Conservation (phyloP, 108 stramenopile species). For the Pseudonitzschia pungens region DNA sequence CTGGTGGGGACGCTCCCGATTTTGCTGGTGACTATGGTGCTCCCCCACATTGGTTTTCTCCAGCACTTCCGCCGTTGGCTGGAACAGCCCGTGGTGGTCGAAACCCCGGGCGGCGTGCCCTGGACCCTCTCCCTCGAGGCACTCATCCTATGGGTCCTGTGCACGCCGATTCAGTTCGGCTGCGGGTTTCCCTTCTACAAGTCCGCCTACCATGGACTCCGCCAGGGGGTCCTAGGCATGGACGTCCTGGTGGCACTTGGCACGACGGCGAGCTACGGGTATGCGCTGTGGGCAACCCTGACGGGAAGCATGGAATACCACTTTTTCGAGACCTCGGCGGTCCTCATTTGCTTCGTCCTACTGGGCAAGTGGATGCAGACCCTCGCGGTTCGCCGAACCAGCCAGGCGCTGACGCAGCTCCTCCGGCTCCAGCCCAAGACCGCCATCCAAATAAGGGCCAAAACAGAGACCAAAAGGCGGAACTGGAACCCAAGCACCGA, state of each 20-base stretch:
- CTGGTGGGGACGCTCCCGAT: conserved; percentile 48
- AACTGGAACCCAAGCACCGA: conserved; percentile 27
- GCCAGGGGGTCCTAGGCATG: conserved; percentile 82
- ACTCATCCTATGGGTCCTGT: conserved; percentile 48
- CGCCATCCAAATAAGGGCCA: conserved; percentile 29
- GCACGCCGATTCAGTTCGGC: conserved; percentile 90
- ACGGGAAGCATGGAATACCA: conserved; percentile 34
- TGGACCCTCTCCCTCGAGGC: conserved; percentile 25
- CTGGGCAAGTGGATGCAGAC: conserved; percentile 92
- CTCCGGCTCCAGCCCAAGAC: conserved; percentile 68
- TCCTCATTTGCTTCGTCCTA: conserved; percentile 95
- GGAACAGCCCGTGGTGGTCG: conserved; percentile 20
- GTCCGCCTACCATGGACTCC: conserved; percentile 65
- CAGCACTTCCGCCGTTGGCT: conserved; percentile 18
- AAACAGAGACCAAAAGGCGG: conserved; percentile 27
- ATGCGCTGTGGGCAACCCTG: conserved; percentile 46
- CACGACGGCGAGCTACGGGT: conserved; percentile 88
- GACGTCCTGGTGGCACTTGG: conserved; percentile 94
- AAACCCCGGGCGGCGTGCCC: neutral
- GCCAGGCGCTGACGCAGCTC: conserved; percentile 81
- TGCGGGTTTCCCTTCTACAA: conserved; percentile 85
- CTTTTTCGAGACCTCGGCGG: conserved; percentile 93
- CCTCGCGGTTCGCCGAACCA: conserved; percentile 86
- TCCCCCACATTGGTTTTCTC: conserved; percentile 34
- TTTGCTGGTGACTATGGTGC: conserved; percentile 48